These are phyloP conservation scores for Santalum album DNA, from an alignment of 164 flowering plant genomes.

Conservation along the genomic window DNA sequence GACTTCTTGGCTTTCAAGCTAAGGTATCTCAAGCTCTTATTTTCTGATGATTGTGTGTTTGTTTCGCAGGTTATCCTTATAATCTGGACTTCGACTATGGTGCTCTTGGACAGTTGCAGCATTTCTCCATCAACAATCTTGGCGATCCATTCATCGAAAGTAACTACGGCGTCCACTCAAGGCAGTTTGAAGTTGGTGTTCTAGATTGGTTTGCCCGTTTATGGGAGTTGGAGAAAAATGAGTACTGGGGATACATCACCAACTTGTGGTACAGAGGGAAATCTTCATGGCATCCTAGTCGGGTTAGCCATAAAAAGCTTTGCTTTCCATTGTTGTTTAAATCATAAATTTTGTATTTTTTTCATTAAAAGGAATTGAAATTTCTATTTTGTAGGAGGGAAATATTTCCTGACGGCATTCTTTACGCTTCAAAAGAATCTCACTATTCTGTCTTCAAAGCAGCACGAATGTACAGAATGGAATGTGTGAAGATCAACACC, in stretches of 20 bases:
- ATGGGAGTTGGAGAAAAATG: conserved; percentile 87
- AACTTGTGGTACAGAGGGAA: conserved; percentile 98
- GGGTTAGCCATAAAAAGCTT: conserved; percentile 51
- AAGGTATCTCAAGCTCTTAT: too few species aligned
- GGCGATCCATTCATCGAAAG: conserved; percentile 99
- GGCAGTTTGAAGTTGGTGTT: conserved; percentile 98
- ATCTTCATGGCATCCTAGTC: conserved; percentile 92
- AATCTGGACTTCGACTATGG: conserved; percentile 98
- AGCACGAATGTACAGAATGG: conserved; percentile 95
- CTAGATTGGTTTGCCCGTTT: conserved; percentile 98
- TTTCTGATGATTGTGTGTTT: too few species aligned
- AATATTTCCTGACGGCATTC: conserved; percentile 82
- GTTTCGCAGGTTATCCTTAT: conserved; percentile 98
- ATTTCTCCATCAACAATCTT: conserved; percentile 92
- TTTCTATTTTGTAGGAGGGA: conserved; percentile 61
- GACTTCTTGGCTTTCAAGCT: too few species aligned
- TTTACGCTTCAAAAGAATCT: conserved; percentile 76
- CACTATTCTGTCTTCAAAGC: conserved; percentile 95
- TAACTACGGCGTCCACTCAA: conserved; percentile 96
- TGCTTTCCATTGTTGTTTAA: too few species aligned
- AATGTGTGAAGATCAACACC: conserved; percentile 62
- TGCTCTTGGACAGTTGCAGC: conserved; percentile 83
- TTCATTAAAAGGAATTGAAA: conserved; percentile 8
- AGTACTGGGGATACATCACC: conserved; percentile 99
- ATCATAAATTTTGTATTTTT: too few species aligned